Percentiles rank a stretch among this genome's conserved stretches.
phyloP scores from a whole-genome alignment of 129 eudicot species.

The Flaveria brownii region DNA sequence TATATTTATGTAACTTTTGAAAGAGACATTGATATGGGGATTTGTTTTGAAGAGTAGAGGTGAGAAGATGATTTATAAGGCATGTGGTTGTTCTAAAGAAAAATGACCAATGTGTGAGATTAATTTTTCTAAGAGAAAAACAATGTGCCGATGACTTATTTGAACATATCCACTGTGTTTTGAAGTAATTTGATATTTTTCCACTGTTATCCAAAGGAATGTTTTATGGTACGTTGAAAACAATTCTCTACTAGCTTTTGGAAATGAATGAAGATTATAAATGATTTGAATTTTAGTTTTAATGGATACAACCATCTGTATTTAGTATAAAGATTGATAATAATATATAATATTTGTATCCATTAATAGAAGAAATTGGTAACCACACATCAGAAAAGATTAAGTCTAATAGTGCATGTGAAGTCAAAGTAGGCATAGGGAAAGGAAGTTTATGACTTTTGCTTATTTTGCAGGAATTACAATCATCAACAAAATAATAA shows the following conservation, averaged over 20 bases:
- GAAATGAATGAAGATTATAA: background rate
- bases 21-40: background rate
- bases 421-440: background rate
- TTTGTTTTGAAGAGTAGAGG: background rate
- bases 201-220: background rate
- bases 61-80: background rate
- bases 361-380: background rate
- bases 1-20: background rate
- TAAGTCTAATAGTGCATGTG: background rate
- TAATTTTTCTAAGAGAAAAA: background rate
- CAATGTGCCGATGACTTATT: background rate
- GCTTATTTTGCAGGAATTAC: background rate
- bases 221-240: background rate
- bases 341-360: background rate
- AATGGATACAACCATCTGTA: background rate
- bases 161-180: background rate
- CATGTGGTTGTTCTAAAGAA: background rate
- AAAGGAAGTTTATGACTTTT: slow-evolving; percentile 9
- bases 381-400: background rate
- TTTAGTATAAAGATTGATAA: background rate
- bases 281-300: background rate
- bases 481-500: background rate
- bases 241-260: background rate
- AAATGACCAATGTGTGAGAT: background rate
- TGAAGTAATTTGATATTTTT: background rate